phyloP scores from a whole-genome alignment of 2,329 filamentous ascomycete species.

The Pyricularia grisea region DNA sequence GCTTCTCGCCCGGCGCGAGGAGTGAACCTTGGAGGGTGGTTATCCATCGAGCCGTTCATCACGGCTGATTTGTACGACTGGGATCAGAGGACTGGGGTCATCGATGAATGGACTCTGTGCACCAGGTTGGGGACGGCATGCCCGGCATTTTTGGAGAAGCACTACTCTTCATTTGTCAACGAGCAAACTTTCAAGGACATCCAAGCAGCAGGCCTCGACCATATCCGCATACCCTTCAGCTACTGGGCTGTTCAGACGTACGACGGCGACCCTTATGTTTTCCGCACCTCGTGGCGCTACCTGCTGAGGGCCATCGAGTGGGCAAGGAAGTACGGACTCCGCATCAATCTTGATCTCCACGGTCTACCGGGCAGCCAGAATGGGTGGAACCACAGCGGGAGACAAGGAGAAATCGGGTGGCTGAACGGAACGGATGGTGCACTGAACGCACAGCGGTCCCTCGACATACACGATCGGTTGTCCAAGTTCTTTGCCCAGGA shows the following conservation, averaged over 20 bases:
- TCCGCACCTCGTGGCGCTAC: conserved; percentile 85
- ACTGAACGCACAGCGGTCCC: conserved; percentile 67
- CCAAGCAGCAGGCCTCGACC: conserved; percentile 78
- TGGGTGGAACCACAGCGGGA: conserved; percentile 94
- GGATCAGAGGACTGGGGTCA: conserved; percentile 53
- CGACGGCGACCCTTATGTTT: conserved; percentile 77
- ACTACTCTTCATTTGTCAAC: conserved; percentile 84
- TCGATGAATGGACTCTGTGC: conserved; percentile 83
- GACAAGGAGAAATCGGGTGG: conserved; percentile 74
- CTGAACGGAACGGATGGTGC: conserved; percentile 80
- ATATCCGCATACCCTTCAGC: conserved; percentile 89
- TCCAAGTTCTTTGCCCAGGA: conserved; percentile 89
- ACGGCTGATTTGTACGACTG: conserved; percentile 80
- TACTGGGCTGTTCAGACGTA: conserved; percentile 93
- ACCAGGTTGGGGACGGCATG: conserved; percentile 59
- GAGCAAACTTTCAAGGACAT: conserved; percentile 81
- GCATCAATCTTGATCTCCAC: conserved; percentile 89
- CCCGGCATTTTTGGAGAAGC: conserved; percentile 66
- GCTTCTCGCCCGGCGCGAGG: conserved; percentile 71
- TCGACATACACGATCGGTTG: conserved; percentile 80
- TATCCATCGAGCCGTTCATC: conserved; percentile 90
- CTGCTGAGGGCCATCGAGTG: conserved; percentile 89
- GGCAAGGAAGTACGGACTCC: conserved; percentile 81
- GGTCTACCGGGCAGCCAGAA: conserved; percentile 91
- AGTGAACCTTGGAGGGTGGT: conserved; percentile 90